A percentile compares a stretch with the other conserved stretches of the same genome.
Conservation (phyloP, 257 asterid genomes). For the Salvia splendens region DNA sequence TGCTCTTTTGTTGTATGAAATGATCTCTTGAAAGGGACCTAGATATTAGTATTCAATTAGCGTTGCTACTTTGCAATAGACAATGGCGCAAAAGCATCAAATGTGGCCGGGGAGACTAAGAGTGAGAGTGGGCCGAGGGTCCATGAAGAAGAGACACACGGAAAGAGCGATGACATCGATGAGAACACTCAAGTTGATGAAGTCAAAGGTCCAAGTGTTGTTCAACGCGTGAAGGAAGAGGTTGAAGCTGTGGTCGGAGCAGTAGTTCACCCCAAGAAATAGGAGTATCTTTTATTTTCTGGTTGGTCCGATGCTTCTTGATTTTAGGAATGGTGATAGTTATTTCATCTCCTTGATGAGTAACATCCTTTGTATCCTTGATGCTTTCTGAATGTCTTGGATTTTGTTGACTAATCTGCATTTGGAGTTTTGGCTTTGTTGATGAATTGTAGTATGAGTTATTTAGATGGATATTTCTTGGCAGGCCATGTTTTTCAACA, state of each 20-base stretch:
- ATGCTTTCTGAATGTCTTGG: background rate
- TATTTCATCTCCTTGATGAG: background rate
- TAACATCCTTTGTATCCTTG: background rate
- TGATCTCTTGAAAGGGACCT: background rate
- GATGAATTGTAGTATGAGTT: background rate
- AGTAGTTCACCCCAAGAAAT: constrained; percentile 52
- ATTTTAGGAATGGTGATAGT: background rate
- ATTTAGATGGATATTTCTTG: background rate
- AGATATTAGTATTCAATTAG: constrained; percentile 16
- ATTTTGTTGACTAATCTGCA: background rate
- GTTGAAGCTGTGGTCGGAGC: constrained; percentile 72
- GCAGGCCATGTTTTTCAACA: background rate
- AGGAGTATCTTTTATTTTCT: constrained; percentile 2
- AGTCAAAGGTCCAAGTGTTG: constrained; percentile 72
- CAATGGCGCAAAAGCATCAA: constrained; percentile 40
- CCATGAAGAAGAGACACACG: constrained; percentile 71
- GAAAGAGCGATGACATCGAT: constrained; percentile 66
- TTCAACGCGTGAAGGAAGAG: constrained; percentile 82
- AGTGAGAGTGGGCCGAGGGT: constrained; percentile 35
- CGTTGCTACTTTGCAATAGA: constrained; percentile 29
- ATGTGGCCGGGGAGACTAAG: constrained; percentile 40
- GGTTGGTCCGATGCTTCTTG: background rate
- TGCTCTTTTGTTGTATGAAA: background rate
- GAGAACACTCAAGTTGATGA: constrained; percentile 63
- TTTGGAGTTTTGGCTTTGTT: background rate